phyloP scores from a whole-genome alignment of 2,329 filamentous ascomycete species.

The Pseudocercospora pini-densiflorae region DNA sequence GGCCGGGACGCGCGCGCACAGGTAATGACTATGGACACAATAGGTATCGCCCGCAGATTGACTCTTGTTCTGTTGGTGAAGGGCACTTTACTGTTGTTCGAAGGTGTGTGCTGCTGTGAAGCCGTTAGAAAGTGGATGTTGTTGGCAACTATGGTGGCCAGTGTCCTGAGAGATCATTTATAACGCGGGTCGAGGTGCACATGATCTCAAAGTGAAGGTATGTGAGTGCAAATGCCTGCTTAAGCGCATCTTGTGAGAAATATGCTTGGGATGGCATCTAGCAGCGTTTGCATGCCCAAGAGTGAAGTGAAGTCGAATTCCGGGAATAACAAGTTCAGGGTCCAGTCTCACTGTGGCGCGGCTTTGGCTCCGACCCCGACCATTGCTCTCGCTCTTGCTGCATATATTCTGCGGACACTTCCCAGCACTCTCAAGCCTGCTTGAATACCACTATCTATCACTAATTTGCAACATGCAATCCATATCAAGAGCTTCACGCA shows the following conservation, averaged over 20 bases:
- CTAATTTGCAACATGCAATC: slow-evolving; percentile 29
- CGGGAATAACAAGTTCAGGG: not conserved
- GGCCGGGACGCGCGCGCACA: not conserved
- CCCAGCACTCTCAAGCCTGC: not conserved
- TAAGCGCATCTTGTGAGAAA: not conserved
- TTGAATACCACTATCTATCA: not conserved
- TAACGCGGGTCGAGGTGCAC: not conserved
- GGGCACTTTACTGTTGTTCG: not conserved
- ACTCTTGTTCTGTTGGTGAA: not conserved
- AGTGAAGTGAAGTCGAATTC: slow-evolving; percentile 1
- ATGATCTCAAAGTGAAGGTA: not conserved
- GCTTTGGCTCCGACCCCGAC: not conserved
- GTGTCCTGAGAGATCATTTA: not conserved
- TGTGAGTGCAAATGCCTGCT: not conserved
- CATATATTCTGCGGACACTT: not conserved
- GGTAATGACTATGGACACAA: not conserved
- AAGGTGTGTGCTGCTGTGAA: not conserved
- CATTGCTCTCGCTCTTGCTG: not conserved
- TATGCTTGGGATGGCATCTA: not conserved
- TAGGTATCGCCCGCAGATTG: not conserved
- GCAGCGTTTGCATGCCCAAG: not conserved
- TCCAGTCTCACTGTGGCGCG: not conserved
- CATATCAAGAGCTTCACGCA: slow-evolving; percentile 25
- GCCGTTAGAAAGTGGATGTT: not conserved
- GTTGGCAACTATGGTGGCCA: not conserved